These are phyloP conservation scores for Yamadazyma friedrichii DNA, from an alignment of 1,139 yeast genomes.

Conservation along the genomic window DNA sequence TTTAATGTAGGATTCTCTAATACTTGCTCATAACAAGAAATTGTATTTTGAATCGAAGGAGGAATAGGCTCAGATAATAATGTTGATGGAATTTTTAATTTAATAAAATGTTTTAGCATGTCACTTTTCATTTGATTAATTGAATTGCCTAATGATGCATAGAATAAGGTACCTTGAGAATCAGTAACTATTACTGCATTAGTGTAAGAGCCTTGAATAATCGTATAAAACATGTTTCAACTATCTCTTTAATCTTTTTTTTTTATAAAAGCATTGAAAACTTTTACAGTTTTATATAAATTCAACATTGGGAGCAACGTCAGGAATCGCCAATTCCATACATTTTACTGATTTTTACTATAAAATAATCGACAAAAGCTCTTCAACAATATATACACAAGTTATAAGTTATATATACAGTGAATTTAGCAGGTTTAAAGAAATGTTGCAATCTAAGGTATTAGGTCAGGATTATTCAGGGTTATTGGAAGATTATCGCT, in stretches of 20 bases:
- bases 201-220: not conserved
- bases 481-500: too few species aligned
- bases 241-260: too few species aligned
- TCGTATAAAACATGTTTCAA: not conserved
- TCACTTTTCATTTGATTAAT: not conserved
- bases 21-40: not conserved
- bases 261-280: not conserved
- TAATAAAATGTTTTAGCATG: conserved; percentile 1
- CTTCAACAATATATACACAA: too few species aligned
- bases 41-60: not conserved
- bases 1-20: conserved; percentile 1
- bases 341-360: too few species aligned
- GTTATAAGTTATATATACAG: too few species aligned
- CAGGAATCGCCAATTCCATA: not conserved
- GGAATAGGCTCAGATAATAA: conserved; percentile 2
- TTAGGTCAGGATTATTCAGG: too few species aligned
- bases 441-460: too few species aligned
- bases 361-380: too few species aligned
- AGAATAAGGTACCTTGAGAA: conserved; percentile 1
- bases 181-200: conserved; percentile 3
- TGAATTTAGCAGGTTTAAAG: too few species aligned
- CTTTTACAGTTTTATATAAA: not conserved
- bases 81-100: not conserved
- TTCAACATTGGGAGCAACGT: conserved; percentile 1
- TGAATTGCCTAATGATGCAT: conserved; percentile 5